These are phyloP conservation scores for Amanita rubescens DNA, from an alignment of 768 basidiomycete species.

Conservation along the genomic window DNA sequence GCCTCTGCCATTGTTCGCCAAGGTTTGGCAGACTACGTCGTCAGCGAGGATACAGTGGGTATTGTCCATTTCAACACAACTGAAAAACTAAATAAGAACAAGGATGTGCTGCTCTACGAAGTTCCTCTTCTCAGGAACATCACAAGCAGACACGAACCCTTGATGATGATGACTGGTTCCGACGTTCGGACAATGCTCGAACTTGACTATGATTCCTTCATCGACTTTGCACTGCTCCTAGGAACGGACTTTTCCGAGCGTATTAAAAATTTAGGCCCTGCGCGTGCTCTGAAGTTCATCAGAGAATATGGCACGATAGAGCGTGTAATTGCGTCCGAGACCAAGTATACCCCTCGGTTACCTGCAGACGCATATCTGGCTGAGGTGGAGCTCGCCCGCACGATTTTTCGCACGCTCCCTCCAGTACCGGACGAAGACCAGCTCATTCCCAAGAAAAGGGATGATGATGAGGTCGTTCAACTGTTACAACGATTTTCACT, in stretches of 20 bases:
- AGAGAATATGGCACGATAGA: conserved; percentile 68
- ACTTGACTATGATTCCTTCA: conserved; percentile 49
- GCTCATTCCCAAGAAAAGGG: conserved; percentile 27
- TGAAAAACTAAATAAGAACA: background rate
- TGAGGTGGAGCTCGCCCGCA: conserved; percentile 54
- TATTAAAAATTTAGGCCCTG: conserved; percentile 76
- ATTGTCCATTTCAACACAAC: background rate
- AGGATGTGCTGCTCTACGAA: conserved; percentile 81
- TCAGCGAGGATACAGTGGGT: conserved; percentile 80
- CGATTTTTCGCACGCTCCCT: conserved; percentile 60
- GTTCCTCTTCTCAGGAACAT: conserved; percentile 78
- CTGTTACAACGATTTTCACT: conserved; percentile 47
- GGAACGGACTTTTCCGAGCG: conserved; percentile 90
- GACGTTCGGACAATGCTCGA: conserved; percentile 51
- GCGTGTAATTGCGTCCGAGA: conserved; percentile 44
- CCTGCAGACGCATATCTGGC: conserved; percentile 48
- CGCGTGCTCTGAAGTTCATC: conserved; percentile 71
- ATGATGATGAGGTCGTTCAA: conserved; percentile 35
- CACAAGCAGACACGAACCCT: conserved; percentile 49
- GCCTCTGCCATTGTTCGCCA: conserved; percentile 69
- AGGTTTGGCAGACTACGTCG: conserved; percentile 81
- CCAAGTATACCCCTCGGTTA: conserved; percentile 43
- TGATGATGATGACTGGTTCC: conserved; percentile 56
- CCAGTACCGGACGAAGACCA: conserved; percentile 40
- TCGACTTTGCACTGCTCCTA: conserved; percentile 83